Evolutionary conservation across 2,329 filamentous ascomycete species (phyloP).

Genomic region (Westerdykella aurantiaca): DNA sequence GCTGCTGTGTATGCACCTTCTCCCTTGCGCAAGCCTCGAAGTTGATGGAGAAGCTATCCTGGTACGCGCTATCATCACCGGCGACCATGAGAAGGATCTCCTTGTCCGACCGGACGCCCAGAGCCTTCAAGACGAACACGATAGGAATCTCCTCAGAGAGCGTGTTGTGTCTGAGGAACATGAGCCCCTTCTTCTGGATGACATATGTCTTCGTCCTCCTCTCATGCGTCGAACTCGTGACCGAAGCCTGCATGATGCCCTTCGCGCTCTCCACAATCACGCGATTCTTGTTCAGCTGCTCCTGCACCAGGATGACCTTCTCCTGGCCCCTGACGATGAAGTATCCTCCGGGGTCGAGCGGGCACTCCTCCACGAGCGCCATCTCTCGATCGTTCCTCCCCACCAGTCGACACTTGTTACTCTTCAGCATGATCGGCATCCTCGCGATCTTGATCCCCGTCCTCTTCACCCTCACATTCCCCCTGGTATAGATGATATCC

Average conservation of each 20-base stretch:
- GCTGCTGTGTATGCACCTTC: slow-evolving; percentile 85
- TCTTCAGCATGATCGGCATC: slow-evolving; percentile 95
- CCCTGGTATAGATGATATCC: slow-evolving; percentile 84
- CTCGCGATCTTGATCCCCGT: slow-evolving; percentile 75
- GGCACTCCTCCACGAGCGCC: slow-evolving; percentile 90
- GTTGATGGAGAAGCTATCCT: slow-evolving; percentile 92
- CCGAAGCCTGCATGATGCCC: slow-evolving; percentile 87
- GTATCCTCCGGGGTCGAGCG: slow-evolving; percentile 92
- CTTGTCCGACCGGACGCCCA: slow-evolving; percentile 89
- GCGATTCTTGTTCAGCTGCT: slow-evolving; percentile 98
- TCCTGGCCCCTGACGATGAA: slow-evolving; percentile 97
- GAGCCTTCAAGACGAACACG: slow-evolving; percentile 83
- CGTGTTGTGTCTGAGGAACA: slow-evolving; percentile 88
- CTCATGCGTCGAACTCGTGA: slow-evolving; percentile 89
- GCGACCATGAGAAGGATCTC: slow-evolving; percentile 90
- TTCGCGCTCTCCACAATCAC: slow-evolving; percentile 98
- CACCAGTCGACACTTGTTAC: slow-evolving; percentile 82
- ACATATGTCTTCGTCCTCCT: slow-evolving; percentile 98
- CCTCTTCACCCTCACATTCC: slow-evolving; percentile 67
- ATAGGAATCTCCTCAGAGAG: slow-evolving; percentile 92
- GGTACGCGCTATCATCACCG: slow-evolving; percentile 79
- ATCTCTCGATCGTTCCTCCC: slow-evolving; percentile 82
- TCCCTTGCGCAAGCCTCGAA: slow-evolving; percentile 86
- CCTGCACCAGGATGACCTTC: slow-evolving; percentile 97
- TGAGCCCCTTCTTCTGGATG: slow-evolving; percentile 84